Base-by-base conservation (phyloP, 2,329 filamentous ascomycete genomes). In the Talaromyces sp. region DNA sequence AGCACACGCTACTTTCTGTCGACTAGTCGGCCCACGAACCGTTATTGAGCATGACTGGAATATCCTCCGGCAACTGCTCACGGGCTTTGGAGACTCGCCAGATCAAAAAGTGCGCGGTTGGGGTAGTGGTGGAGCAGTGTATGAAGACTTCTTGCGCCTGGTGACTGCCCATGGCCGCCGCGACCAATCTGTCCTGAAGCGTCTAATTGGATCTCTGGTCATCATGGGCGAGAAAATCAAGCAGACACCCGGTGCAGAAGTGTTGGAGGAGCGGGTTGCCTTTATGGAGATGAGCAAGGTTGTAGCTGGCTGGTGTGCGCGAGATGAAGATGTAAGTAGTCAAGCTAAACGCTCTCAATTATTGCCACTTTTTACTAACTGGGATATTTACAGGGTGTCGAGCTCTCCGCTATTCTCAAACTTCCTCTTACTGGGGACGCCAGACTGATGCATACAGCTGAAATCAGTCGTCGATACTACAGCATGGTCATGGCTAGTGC, bases 41-140 rank as follows among this genome's bases (percentile, higher is more conserved):
- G 85, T 99, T 65, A 89, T 99, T 64, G 89, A 91, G 70, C 87
- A 89, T 51, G 89, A 97, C 72, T 94, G 91, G 69, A 82, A 84
- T 23, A 83, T 83, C 1, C 80, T 98, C 1, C 84, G 85, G 47
- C 79, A 83, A 34, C 81, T 97, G 44, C 83, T 98, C 42, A 81
- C 82, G 18, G 87, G 88, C 63, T 96, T 99, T 70, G 75, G 79
- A 6, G 78, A 87, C 57, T 82, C 81, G 1, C 86, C 83, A 31
- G 83, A 86, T 34, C 78, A 82, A 42, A 77, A 80, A 23, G 87
- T 96, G 34, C 76, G 83, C 10, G 87, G 89, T 59, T 97, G 95
- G 95, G 80, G 86, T 9, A 77, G 86, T 18, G 93, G 92, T 40
- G 75, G 63, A 2, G 57, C 60, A 5, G 61, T 98, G 28, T 98